Evolutionary conservation across 495 filamentous ascomycete species (phyloP), one percentile per base, ranked within the genome.

Genomic region (Neurospora terricola): DNA sequence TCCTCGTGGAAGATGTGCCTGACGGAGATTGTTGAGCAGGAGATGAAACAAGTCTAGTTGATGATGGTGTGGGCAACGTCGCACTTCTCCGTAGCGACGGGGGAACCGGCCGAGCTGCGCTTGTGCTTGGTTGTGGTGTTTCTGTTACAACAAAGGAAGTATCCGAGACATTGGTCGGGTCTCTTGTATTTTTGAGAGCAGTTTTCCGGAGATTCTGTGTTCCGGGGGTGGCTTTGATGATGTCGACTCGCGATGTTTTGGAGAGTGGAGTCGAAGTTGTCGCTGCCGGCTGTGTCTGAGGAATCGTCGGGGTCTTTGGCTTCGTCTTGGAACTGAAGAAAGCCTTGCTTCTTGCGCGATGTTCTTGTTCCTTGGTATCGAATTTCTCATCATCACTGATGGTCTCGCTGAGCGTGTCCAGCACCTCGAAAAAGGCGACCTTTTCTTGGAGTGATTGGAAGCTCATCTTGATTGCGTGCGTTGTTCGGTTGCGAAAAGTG

Each of bases 1-100:
- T 90, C 68, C 77, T 80, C 76, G 79, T 76, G 16, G 62, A 69
- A 21, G 76, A 70, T n/a, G 12, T 48, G 8, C 73, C 54, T 0
- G 78, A 80, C 7, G 78, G 74, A 3, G 79, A 79, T 69, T 76
- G 72, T 0, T 78, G 73, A 62, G 14, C 11, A 11, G 34, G 7
- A 3, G 73, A 40, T 9, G 16, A 18, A 4, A 43, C 30, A 16
- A 59, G 23, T 30, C 48, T 30, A 30, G 48, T 1, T 30, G 48
- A 1, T 62, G 54, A 34, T 1, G 77, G 40, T 1, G 73, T n/a
- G 0, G 79, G 79, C 11, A 76, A 69, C 2, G 81, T 79, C 14
- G 73, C 70, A 59, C 77, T 80, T 59, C 74, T 75, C 36, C 71
- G 72, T 10, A 79, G 74, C 9, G 75, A 38, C 9, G 74, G 45